Evolutionary conservation across 441 rosid species (phyloP).

Genomic region (Pelargonium hybrid): DNA sequence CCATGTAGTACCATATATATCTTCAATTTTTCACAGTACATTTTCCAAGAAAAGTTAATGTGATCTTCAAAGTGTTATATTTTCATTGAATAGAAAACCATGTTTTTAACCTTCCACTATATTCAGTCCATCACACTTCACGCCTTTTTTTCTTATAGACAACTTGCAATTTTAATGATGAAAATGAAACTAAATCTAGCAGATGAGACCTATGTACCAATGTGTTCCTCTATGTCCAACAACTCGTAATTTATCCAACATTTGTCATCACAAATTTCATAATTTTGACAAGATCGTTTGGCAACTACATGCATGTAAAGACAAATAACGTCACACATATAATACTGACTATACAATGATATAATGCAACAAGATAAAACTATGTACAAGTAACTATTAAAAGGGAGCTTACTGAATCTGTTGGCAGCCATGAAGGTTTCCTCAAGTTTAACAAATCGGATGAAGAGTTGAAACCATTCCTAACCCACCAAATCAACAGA

Average conservation of each 20-base stretch:
- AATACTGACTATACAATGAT: not conserved
- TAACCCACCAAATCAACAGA: slow-evolving; percentile 21
- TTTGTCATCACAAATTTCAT: not conserved
- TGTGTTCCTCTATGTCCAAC: not conserved
- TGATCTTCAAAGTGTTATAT: not conserved
- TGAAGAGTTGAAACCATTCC: slow-evolving; percentile 43
- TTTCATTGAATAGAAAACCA: not conserved
- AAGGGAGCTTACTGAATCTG: slow-evolving; percentile 56
- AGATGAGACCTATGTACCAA: not conserved
- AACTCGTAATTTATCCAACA: not conserved
- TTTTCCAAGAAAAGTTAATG: not conserved
- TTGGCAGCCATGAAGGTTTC: slow-evolving; percentile 81
- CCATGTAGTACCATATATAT: no score
- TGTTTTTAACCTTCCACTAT: not conserved
- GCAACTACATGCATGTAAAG: not conserved
- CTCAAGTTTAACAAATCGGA: slow-evolving; percentile 41
- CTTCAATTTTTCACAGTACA: not conserved
- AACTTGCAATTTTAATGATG: not conserved
- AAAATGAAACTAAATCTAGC: not conserved
- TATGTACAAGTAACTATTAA: slow-evolving; percentile 6
- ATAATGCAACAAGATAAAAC: not conserved
- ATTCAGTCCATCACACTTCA: not conserved
- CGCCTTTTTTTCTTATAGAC: not conserved
- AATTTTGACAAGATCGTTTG: not conserved
- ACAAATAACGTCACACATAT: not conserved